Base-by-base conservation (phyloP, 2,329 filamentous ascomycete species). In the Pyrenochaeta sp. region DNA sequence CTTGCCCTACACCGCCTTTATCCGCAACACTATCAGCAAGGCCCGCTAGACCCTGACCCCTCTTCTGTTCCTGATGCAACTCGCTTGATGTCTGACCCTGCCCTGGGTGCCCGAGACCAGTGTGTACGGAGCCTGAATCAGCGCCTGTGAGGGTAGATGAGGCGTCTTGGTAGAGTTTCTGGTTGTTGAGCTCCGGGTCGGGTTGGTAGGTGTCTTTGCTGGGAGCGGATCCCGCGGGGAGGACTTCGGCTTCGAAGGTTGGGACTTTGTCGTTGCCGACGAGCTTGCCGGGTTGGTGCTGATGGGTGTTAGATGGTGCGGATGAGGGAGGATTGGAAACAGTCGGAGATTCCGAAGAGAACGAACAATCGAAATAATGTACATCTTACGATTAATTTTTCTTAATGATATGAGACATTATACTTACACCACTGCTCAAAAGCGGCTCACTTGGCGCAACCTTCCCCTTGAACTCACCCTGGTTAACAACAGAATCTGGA, bases 261-360 rank as follows among this genome's bases (percentile, higher is more conserved):
- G 86, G 86, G 12, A 77, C 71, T 25, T 79, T 78, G 52, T 89
- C 87, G 64, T 87, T 85, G 61, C 82, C 79, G 56, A 86, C 83
- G 59, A 86, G 83, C 65, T 83, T 80, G 51, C 89, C 89, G 3
- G 85, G 83, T 71, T 87, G 82, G 76, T 92, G 89, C 88, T 91
- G 65, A 6, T 34, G n/a, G 51, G 22, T 43, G 58, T 60, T 50
- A 54, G 32, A n/a, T 52, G 27, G 25, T 56, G 53, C 49, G 46
- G 22, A 34, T 15, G 37, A 27, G 15, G 13, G 19, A 15, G 44
- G 19, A 19, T n/a, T 37, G 40, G 28, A 9, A 1, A 49, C 42
- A 37, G 1, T 7, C 6, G 12, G 52, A 42, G 9, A 25, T 19
- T 19, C 19, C 19, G 19, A 19, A 19, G 19, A 19, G 19, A 19